Evolutionary conservation across 177 flowering plant genomes (phyloP).

Genomic region (Vitis hybrid): DNA sequence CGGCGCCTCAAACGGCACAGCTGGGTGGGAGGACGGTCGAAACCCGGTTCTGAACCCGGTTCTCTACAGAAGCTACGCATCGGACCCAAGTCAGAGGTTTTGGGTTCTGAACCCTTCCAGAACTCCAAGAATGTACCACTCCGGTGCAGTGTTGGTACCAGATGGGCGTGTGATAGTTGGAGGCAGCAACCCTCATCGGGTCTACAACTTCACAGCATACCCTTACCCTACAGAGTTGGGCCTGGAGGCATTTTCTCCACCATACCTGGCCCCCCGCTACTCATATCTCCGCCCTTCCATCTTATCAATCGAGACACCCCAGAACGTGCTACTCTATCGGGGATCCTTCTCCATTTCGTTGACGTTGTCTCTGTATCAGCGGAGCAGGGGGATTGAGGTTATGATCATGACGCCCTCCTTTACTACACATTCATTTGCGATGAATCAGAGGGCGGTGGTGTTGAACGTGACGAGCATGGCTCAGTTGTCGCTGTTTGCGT

Average conservation of each 20-base stretch:
- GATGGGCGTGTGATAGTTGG: slow-evolving; percentile 79
- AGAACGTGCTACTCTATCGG: slow-evolving; percentile 24
- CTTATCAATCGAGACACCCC: slow-evolving; percentile 18
- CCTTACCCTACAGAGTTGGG: slow-evolving; percentile 77
- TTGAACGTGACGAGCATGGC: slow-evolving; percentile 24
- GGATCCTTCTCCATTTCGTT: slow-evolving; percentile 37
- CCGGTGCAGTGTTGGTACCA: slow-evolving; percentile 56
- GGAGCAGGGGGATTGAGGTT: slow-evolving; percentile 28
- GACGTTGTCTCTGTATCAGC: slow-evolving; percentile 12
- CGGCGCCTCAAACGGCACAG: slow-evolving; percentile 70
- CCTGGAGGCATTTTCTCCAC: slow-evolving; percentile 68
- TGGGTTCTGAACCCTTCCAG: slow-evolving; percentile 38
- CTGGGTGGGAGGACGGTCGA: slow-evolving; percentile 65
- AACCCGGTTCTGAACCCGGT: slow-evolving; percentile 61
- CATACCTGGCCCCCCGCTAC: slow-evolving; percentile 36
- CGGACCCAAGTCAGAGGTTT: slow-evolving; percentile 39
- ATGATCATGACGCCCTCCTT: slow-evolving; percentile 68
- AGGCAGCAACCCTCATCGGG: slow-evolving; percentile 70
- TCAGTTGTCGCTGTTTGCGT: slow-evolving; percentile 27
- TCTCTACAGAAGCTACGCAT: slow-evolving; percentile 36
- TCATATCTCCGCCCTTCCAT: slow-evolving; percentile 40
- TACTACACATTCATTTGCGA: slow-evolving; percentile 63
- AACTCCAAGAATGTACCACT: slow-evolving; percentile 72
- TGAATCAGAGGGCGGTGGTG: slow-evolving; percentile 73
- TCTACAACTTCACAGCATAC: slow-evolving; percentile 39